Base-by-base conservation (phyloP, 2,329 filamentous ascomycete genomes). In the Colletotrichum phormii region DNA sequence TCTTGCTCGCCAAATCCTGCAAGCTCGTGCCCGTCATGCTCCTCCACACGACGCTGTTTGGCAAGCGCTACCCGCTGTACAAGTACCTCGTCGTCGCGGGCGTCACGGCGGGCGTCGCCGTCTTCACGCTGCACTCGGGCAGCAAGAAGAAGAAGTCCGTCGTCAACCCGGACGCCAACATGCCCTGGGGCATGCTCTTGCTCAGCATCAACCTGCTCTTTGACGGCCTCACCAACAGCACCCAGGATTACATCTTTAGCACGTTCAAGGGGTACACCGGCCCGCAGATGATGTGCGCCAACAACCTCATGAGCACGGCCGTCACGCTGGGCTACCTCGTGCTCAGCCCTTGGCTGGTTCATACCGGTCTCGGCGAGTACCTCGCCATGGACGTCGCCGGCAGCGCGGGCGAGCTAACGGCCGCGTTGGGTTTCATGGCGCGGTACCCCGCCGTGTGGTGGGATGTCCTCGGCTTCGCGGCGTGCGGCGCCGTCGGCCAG, bases 21-120 rank as follows among this genome's bases (percentile, higher is more conserved):
- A 99, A 99, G 86, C 89, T 99, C 24, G 91, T 99, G n/a, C 97
- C 97, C 3, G 97, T 99, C 79, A 98, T 99, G 97, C 92, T 97
- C 79, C 89, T 99, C 53, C 96, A 99, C 86, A 90, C 98, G 79
- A 96, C 95, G 57, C 84, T 99, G 59, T 99, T 98, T 87, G 92
- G 93, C 73, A 93, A 93, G 79, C 89, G 92, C 60, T 99, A 98
- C 83, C 96, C 97, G 1, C 87, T 98, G 58, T 98, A 98, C 88
- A 99, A 99, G 86, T 99, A 99, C 85, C 89, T 94, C 54, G 97
- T 99, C 72, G 95, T 99, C 7, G 90, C 93, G 4, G 91, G 95
- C 75, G 97, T 99, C 13, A 99, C 97, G 0, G 89, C 93, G 8
- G 97, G 97, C 72, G 97, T 99, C 24, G 95, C 96, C 12, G 91